Evolutionary conservation across 306 rosid genomes (phyloP), one percentile per base, ranked within the genome.

Genomic region (Hippophae tibetana): DNA sequence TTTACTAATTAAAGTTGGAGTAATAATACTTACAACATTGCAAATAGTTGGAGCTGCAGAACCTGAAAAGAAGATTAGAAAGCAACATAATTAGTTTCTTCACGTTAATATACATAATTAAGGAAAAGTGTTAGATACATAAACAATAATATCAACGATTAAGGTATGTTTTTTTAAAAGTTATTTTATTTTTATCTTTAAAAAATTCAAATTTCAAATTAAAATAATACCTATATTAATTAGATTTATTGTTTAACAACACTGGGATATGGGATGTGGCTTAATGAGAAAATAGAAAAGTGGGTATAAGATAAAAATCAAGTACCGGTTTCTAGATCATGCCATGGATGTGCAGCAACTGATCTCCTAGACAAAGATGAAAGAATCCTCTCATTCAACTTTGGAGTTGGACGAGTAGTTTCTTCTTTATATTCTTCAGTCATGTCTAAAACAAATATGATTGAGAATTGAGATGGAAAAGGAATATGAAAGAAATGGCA

Each of bases 281-380:
- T 18, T 18, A 18, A 18, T 18, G 23, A 18, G 23, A 18, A 18
- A 18, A 18, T 18, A 18, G 23, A 18, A 18, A 18, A 18, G 23
- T 18, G 23, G 23, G 23, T 18, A 18, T 18, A 18, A 18, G 23
- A 18, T 18, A 18, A 18, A 18, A 18, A 18, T 18, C 13, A 10
- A 48, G 38, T 51, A 31, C n/a, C 96, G 66, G 88, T 88, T 77
- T 92, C 99, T 61, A 88, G 96, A 82, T 88, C 99, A 80, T 92
- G 99, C 99, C 99, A 92, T 54, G 96, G 90, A 76, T 88, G 95
- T 2, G 96, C 96, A 80, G 90, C 99, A 61, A 88, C 95, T 10
- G 96, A 85, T 88, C 89, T 86, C 70, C 82, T 81, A 18, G 99
- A 88, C 73, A 88, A 9, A 66, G 95, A 81, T 50, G 96, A 92